Base-by-base conservation (phyloP, 345 rosid species). In the Nephelium lappaceum region DNA sequence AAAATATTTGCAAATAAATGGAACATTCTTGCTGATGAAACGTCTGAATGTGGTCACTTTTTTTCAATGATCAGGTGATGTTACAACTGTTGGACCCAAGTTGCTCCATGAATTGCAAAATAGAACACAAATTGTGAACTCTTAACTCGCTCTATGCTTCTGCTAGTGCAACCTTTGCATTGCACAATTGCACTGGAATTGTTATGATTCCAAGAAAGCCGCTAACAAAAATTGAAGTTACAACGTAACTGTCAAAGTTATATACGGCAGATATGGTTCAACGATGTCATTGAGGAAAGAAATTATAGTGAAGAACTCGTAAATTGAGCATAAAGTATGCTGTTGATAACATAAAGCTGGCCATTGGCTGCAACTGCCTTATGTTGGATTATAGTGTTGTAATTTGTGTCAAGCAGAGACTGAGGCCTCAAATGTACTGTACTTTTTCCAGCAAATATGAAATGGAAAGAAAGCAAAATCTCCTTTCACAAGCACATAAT, bases 101-200 rank as follows among this genome's bases (percentile, higher is more conserved):
- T 69, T 80, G 76, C 81, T 80, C 16, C 77, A 51, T 21, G 42
- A 80, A 15, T 74, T 80, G 79, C 79, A 70, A 4, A 75, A 21
- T 25, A 57, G 74, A 60, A 74, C 6, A 24, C 36, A 18, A 43
- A 5, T 9, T 4, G 53, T 16, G 5, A 71, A 71, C 11, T 53
- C 39, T 21, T 7, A 21, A 21, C 72, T 53, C 4, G 19, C 55
- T 38, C n/a, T 11, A 31, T 6, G 41, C 25, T 31, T 31, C 36
- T 31, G 36, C 36, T 31, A 9, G 38, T 41, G 55, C 67, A n/a
- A 38, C 64, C 11, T 24, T 19, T 16, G 69, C 74, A 27, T 49
- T 8, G n/a, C 62, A 6, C 18, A 55, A 11, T 11, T 42, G 5
- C 10, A 72, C 65, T 55, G 2, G n/a, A 24, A 36, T 19, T 38